Percentiles rank a stretch among this genome's conserved stretches.
These are phyloP conservation scores for Rhynchospora breviuscula DNA, from an alignment of 176 grass and related monocot species.

Conservation along the genomic window DNA sequence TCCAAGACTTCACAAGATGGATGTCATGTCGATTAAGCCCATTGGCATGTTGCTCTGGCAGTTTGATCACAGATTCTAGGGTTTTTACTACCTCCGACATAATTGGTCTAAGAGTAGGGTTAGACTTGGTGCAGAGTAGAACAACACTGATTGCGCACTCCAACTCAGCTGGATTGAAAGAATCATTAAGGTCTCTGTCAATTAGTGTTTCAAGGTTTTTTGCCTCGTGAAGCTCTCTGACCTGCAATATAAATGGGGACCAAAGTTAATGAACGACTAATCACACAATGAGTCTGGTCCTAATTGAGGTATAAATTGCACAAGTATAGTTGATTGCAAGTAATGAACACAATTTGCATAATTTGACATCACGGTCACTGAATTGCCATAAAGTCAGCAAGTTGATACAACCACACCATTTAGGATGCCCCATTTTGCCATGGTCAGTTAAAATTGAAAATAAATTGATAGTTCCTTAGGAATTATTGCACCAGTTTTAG, in stretches of 20 bases:
- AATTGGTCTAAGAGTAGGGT: conserved; percentile 68
- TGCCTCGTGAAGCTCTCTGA: conserved; percentile 65
- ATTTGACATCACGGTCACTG: neutral
- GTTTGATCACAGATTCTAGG: conserved; percentile 48
- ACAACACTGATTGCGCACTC: conserved; percentile 64
- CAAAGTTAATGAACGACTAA: neutral
- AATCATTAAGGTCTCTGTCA: conserved; percentile 66
- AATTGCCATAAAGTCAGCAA: neutral
- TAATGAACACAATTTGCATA: neutral
- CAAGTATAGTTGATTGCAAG: neutral
- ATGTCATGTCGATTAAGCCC: conserved; percentile 47
- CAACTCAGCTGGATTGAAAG: conserved; percentile 47
- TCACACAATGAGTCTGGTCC: neutral
- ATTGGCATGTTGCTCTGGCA: conserved; percentile 39
- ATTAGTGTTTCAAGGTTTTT: conserved; percentile 56
- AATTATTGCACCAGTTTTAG: neutral
- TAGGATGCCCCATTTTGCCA: neutral
- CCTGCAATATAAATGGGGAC: conserved; percentile 30
- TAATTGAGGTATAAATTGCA: neutral
- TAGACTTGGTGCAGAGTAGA: conserved; percentile 76
- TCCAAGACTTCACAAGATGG: conserved; percentile 38
- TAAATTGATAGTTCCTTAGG: neutral
- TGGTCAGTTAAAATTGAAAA: neutral
- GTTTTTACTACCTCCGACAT: conserved; percentile 92
- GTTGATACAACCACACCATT: neutral